Base-by-base conservation (phyloP, 768 basidiomycete genomes). In the Tephrocybe sp. region DNA sequence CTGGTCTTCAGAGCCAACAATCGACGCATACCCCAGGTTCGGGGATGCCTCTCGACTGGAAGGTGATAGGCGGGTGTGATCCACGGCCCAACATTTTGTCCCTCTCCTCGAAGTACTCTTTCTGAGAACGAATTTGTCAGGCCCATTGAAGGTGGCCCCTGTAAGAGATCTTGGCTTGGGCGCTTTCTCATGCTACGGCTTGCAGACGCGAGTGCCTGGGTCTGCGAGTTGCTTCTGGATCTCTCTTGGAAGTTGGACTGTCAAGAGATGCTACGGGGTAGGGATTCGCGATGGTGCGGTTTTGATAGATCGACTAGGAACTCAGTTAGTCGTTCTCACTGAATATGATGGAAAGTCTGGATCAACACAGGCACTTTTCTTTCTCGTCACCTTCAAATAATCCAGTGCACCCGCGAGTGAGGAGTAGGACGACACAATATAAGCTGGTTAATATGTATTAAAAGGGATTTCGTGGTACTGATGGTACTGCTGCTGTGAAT, bases 21-120 rank as follows among this genome's bases (percentile, higher is more conserved):
- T 55, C 9, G 49, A 68, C 56, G n/a, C 60, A 55, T 11, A 69
- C 62, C 0, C 68, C 68, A 22, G 58, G 51, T 46, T 64, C 68
- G 3, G 64, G 71, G 57, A 56, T 59, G 39, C 51, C 58, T 45
- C 39, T 58, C 16, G 34, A 49, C 53, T 62, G 58, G 57, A 77
- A 75, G 1, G 51, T 51, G 47, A 77, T 68, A 4, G 60, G 49
- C 9, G 62, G 59, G 3, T 39, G 48, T 16, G 47, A 53, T 49
- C 61, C 61, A 31, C 45, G 48, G 35, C 51, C 46, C 49, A 50
- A 52, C 45, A 17, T 22, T 23, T 31, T 47, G 19, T 48, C 49
- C 7, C 57, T 39, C 30, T 52, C 57, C 20, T 63, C 54, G 32
- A 61, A 58, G 48, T 57, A 60, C 14, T 59, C 56, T 9, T 12